A percentile compares a stretch with the other conserved stretches of the same genome.
Conservation (phyloP, 2,329 filamentous ascomycete species). For the Zasmidium cellare region DNA sequence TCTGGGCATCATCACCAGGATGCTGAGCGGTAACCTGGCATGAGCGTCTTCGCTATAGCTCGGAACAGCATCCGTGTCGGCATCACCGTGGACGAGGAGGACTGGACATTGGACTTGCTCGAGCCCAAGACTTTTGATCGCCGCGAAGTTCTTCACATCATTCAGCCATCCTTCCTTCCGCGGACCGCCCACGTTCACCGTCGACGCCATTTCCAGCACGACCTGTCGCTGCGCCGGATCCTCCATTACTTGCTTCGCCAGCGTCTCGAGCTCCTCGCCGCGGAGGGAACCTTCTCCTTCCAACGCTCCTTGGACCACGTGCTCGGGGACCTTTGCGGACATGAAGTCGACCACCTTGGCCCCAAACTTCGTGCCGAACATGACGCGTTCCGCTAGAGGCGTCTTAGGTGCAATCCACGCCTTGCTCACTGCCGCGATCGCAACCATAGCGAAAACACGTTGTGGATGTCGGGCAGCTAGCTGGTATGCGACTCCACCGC, state of each 20-base stretch:
- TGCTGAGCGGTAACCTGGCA: neutral
- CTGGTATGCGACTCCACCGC: neutral
- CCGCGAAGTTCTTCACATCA: neutral
- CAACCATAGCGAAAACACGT: neutral
- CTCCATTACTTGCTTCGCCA: neutral
- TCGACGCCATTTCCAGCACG: neutral
- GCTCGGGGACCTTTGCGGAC: neutral
- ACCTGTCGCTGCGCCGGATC: neutral
- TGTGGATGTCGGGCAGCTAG: neutral
- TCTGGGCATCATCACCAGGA: too few relatives aligned
- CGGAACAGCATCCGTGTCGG: neutral
- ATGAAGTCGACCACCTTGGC: neutral
- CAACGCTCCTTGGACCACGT: neutral
- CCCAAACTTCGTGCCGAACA: neutral
- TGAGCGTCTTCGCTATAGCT: neutral
- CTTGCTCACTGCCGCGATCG: neutral
- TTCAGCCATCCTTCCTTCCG: neutral
- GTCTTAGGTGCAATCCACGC: constrained; percentile 1
- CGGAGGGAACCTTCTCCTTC: neutral
- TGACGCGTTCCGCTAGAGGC: neutral
- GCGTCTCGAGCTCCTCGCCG: neutral
- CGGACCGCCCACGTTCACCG: neutral
- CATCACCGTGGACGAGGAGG: neutral
- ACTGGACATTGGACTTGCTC: neutral
- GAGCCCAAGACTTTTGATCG: neutral